These are phyloP conservation scores for Geum urbanum DNA, from an alignment of 306 rosid genomes.

Conservation along the genomic window DNA sequence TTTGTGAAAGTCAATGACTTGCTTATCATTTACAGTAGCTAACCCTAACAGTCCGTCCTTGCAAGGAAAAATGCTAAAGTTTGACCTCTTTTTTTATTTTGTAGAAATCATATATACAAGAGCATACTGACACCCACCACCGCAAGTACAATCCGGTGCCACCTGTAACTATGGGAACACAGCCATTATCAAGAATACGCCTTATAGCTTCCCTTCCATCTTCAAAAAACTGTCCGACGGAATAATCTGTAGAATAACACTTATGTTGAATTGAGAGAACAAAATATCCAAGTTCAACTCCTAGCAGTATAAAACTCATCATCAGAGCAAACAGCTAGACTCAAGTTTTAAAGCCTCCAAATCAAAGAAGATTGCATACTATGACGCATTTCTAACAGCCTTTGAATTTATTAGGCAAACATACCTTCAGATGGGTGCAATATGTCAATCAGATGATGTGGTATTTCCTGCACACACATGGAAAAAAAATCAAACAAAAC, in stretches of 20 bases:
- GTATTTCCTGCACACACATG: constrained; percentile 62
- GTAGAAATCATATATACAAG: neutral
- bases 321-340: constrained; percentile 13
- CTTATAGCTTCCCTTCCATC: too few relatives aligned
- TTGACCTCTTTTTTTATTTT: neutral
- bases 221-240: too few relatives aligned
- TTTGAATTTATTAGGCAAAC: constrained; percentile 23
- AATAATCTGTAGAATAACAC: constrained; percentile 68
- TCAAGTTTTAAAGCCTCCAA: constrained; percentile 5
- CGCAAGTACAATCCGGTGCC: constrained; percentile 94
- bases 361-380: neutral
- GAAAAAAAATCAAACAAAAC: neutral
- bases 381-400: constrained; percentile 8
- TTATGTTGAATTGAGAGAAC: constrained; percentile 25
- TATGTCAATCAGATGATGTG: constrained; percentile 79
- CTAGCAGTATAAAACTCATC: constrained; percentile 20
- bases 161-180: too few relatives aligned
- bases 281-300: constrained; percentile 9
- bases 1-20: too few relatives aligned
- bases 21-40: too few relatives aligned
- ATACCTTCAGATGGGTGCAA: constrained; percentile 79
- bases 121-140: constrained; percentile 51
- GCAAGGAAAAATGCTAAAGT: too few relatives aligned
- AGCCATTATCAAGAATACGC: too few relatives aligned
- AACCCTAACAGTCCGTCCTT: too few relatives aligned